phyloP scores from a whole-genome alignment of 129 eudicot genomes.

The Chrysanthemum seticuspe region DNA sequence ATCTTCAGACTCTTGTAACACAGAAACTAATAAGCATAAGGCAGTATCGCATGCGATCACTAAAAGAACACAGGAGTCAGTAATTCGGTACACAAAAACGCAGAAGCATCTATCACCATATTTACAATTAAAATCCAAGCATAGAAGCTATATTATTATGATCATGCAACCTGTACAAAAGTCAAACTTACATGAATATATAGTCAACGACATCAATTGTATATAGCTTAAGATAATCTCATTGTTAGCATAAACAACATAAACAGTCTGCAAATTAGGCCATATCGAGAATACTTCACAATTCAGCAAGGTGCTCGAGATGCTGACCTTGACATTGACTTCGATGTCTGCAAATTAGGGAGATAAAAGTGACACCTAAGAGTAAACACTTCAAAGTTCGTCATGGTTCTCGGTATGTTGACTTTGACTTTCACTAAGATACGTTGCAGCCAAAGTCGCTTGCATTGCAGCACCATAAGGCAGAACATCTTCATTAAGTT shows the following conservation, averaged over 20 bases:
- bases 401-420: slow-evolving; percentile 8
- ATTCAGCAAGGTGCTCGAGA: neutral
- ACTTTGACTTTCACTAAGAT: slow-evolving; percentile 27
- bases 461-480: slow-evolving; percentile 46
- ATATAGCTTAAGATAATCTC: slow-evolving; percentile 11
- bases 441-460: slow-evolving; percentile 27
- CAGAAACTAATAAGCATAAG: too few species aligned
- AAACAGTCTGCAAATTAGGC: neutral
- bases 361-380: neutral
- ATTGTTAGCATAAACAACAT: slow-evolving; percentile 7
- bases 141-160: neutral
- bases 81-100: neutral
- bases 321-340: neutral
- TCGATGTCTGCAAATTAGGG: neutral
- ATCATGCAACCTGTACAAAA: slow-evolving; percentile 1
- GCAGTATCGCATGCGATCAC: too few species aligned
- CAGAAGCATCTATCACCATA: neutral
- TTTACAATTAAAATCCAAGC: neutral
- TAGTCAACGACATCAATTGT: slow-evolving; percentile 7
- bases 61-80: neutral
- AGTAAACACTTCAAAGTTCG: slow-evolving; percentile 26
- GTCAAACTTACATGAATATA: neutral
- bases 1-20: too few species aligned
- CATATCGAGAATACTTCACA: neutral
- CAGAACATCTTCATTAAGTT: slow-evolving; percentile 40